Evolutionary conservation across 768 basidiomycete species (phyloP).

Genomic region (Tricholoma sp.): DNA sequence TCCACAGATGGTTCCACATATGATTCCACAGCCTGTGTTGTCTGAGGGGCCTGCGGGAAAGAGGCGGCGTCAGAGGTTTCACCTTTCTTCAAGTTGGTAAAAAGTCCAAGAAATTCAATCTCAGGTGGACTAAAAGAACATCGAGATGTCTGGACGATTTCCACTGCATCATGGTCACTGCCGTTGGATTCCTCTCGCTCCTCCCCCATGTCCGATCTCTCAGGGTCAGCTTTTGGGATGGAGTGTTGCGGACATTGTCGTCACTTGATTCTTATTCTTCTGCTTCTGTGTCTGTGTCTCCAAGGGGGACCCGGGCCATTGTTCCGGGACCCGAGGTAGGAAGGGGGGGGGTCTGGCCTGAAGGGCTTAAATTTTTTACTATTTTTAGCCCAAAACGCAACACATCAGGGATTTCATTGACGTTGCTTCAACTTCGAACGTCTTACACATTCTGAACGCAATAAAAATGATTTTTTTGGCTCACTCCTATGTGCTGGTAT

Average conservation of each 20-base stretch:
- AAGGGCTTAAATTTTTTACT: too few species aligned
- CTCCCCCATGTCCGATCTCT: too few species aligned
- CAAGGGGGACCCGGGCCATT: too few species aligned
- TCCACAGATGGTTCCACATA: not conserved
- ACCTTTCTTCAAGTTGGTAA: constrained; percentile 10
- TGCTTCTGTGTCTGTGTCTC: not conserved
- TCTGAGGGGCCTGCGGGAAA: not conserved
- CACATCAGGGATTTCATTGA: too few species aligned
- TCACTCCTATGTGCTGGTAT: too few species aligned
- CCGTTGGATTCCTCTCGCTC: constrained; percentile 1
- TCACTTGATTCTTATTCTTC: constrained; percentile 8
- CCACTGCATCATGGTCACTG: constrained; percentile 4
- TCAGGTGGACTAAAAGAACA: constrained; percentile 13
- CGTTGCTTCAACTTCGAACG: too few species aligned
- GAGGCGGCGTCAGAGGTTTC: constrained; percentile 1
- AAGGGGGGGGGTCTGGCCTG: too few species aligned
- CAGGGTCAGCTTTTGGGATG: constrained; percentile 4
- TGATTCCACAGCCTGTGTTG: not conserved
- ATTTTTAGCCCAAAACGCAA: too few species aligned
- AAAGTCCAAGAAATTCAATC: constrained; percentile 13
- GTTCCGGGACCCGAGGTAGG: too few species aligned
- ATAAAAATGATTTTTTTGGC: too few species aligned
- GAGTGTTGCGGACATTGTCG: not conserved
- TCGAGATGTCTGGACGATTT: constrained; percentile 5
- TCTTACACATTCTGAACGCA: too few species aligned